These are phyloP conservation scores for Yamadazyma olivae DNA, from an alignment of 805 yeast species.

Conservation along the genomic window DNA sequence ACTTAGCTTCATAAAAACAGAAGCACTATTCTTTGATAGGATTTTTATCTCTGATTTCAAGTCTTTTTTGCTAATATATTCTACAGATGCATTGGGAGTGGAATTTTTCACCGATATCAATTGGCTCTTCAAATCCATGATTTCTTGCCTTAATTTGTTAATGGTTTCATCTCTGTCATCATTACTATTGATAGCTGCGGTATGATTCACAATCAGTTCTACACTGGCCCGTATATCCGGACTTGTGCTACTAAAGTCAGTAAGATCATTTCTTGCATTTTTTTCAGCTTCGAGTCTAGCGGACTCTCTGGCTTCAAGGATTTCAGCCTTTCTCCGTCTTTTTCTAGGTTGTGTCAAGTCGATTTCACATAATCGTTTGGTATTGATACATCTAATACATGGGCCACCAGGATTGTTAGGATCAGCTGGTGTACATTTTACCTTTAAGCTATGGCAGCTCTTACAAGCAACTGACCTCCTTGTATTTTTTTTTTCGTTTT, in stretches of 20 bases:
- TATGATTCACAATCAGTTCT: neutral
- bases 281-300: neutral
- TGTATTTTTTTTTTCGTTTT: slow-evolving; percentile 6
- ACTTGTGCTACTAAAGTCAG: neutral
- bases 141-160: neutral
- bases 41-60: slow-evolving; percentile 40
- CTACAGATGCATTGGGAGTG: neutral
- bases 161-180: slow-evolving; percentile 2
- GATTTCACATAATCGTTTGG: slow-evolving; percentile 62
- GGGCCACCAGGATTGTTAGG: slow-evolving; percentile 55
- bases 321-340: slow-evolving; percentile 33
- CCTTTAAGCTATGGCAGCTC: slow-evolving; percentile 80
- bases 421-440: slow-evolving; percentile 76
- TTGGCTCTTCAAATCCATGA: neutral
- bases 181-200: neutral
- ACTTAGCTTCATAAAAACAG: slow-evolving; percentile 41
- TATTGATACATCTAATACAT: slow-evolving; percentile 70
- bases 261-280: neutral
- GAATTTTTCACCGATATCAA: slow-evolving; percentile 10
- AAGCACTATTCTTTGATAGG: slow-evolving; percentile 28
- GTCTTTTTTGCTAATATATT: slow-evolving; percentile 27
- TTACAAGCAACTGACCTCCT: slow-evolving; percentile 60
- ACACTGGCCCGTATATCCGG: too few species aligned
- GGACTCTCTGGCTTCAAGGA: slow-evolving; percentile 13
- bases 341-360: slow-evolving; percentile 61